Evolutionary conservation across 1,284 basidiomycete genomes (phyloP).

Genomic region (Hortiboletus rubellus): DNA sequence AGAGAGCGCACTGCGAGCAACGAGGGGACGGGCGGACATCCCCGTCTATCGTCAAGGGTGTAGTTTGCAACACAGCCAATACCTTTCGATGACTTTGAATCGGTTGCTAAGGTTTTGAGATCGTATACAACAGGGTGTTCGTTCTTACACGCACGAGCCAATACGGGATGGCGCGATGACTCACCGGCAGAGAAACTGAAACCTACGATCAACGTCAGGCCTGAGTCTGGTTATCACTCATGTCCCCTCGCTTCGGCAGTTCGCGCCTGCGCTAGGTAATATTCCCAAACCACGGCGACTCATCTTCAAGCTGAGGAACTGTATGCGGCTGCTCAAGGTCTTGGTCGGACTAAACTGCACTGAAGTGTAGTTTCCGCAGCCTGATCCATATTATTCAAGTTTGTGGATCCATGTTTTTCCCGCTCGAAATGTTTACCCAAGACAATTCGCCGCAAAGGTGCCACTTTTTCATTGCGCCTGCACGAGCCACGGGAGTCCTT

Average conservation of each 20-base stretch:
- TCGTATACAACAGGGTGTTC: not conserved
- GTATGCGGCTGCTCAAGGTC: not conserved
- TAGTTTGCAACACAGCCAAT: not conserved
- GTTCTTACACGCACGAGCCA: not conserved
- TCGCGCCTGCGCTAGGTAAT: not conserved
- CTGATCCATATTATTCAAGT: not conserved
- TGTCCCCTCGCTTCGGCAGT: not conserved
- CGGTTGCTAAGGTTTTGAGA: constrained; percentile 13
- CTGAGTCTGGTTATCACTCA: too few species aligned
- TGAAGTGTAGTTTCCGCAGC: not conserved
- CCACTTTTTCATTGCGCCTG: too few species aligned
- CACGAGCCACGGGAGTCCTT: too few species aligned
- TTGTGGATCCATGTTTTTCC: not conserved
- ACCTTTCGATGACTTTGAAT: not conserved
- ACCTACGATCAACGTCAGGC: not conserved
- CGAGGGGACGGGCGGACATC: constrained; percentile 11
- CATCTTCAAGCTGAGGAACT: too few species aligned
- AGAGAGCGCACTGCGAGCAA: not conserved
- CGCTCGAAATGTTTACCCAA: not conserved
- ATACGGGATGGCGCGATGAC: too few species aligned
- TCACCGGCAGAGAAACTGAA: not conserved
- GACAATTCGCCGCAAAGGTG: too few species aligned
- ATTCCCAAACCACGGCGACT: too few species aligned
- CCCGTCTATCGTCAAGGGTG: constrained; percentile 8
- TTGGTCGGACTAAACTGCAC: not conserved